Conservation (phyloP, 2,329 filamentous ascomycete genomes). For the Apiospora arundinis region DNA sequence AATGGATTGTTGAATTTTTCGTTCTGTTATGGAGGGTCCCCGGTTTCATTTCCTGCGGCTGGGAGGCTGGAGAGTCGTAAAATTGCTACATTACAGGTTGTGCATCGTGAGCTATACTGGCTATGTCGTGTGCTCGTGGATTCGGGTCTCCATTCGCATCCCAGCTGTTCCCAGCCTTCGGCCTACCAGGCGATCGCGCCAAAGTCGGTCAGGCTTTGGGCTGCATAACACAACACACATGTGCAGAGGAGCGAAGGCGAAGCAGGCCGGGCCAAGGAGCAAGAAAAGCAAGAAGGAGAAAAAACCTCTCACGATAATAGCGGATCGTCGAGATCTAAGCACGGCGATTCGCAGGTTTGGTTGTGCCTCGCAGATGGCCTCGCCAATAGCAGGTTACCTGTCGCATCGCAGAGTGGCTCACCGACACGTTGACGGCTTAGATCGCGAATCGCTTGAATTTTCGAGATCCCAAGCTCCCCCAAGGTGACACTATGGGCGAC, state of each 20-base stretch:
- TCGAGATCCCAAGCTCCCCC: neutral
- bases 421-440: conserved; percentile 14
- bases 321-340: neutral
- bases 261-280: neutral
- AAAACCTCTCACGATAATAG: neutral
- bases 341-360: neutral
- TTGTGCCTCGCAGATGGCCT: neutral
- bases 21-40: neutral
- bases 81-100: conserved; percentile 1
- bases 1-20: too few relatives aligned
- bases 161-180: neutral
- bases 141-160: neutral
- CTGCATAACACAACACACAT: conserved; percentile 9
- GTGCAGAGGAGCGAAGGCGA: neutral
- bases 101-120: neutral
- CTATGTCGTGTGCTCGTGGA: neutral
- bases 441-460: conserved; percentile 11
- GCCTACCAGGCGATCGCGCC: conserved; percentile 5
- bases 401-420: neutral
- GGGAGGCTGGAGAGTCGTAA: neutral
- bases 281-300: neutral
- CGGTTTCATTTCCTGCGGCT: neutral
- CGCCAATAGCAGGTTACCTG: neutral
- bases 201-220: conserved; percentile 7
- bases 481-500: neutral